Base-by-base conservation (phyloP, 257 asterid species). In the Lantana camara region DNA sequence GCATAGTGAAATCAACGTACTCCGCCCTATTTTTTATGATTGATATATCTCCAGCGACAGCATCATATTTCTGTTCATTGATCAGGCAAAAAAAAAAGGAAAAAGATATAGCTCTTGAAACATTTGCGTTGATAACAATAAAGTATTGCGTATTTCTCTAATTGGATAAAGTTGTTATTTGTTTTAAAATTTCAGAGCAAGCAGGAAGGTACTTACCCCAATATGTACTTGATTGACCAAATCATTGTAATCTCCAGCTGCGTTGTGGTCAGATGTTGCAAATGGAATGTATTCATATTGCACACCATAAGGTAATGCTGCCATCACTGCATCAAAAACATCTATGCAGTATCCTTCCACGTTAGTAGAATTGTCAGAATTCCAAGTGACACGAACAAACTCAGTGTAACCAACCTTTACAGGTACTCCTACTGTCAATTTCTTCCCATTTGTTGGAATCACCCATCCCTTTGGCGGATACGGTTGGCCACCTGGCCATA, bases 401-500 rank as follows among this genome's bases (percentile, higher is more conserved):
- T 84, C 82, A 0, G 56, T 38, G 60, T 64, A 72, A 29, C 81
- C 84, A 6, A 40, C 50, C 41, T 77, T 77, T 23, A 74, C 19
- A 1, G 85, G 88, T 22, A 81, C 84, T 66, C 82, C 76, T 13
- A 79, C 73, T 53, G 71, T 84, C 55, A 85, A 3, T 32, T 69
- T 77, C 60, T 74, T 80, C 12, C 82, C 84, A 16, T 72, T 68
- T 23, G 85, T 74, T 13, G 94, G 88, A 7, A 79, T 51, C 7
- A 61, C 85, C 90, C 88, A 85, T 4, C 90, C 94, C 60, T 65
- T 85, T 0, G 88, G 90, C 2, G 67, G 46, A 34, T 61, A 24
- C 7, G 66, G 37, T 4, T 20, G 52, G 20, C 68, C 82, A 0
- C 89, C 86, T 0, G 86, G 90, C 88, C 90, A 85, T 51, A 77